phyloP scores from a whole-genome alignment of 164 flowering plant genomes.

The Sedum album region DNA sequence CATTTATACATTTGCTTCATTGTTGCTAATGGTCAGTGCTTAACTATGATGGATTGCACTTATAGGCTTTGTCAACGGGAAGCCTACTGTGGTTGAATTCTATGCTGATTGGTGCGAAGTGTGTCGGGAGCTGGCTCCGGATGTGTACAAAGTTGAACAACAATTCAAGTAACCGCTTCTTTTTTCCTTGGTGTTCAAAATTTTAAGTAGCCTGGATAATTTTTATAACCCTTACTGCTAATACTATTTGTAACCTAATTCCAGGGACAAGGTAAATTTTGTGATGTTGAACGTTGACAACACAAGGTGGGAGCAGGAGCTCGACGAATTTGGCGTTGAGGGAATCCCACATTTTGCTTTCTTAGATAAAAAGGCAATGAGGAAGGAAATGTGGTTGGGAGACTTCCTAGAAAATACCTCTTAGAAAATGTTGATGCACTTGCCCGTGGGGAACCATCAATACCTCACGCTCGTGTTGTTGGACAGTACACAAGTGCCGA shows the following conservation, averaged over 20 bases:
- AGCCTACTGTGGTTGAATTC: slow-evolving; percentile 95
- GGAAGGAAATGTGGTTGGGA: slow-evolving; percentile 90
- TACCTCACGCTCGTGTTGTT: slow-evolving; percentile 81
- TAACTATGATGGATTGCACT: slow-evolving; percentile 3
- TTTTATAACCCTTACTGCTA: background rate
- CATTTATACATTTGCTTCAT: background rate
- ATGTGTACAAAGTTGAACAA: slow-evolving; percentile 89
- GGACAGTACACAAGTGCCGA: slow-evolving; percentile 86
- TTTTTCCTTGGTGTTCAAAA: background rate
- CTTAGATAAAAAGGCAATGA: slow-evolving; percentile 83
- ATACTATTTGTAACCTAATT: background rate
- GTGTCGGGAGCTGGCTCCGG: slow-evolving; percentile 85
- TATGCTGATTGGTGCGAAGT: slow-evolving; percentile 85
- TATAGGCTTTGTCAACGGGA: slow-evolving; percentile 88
- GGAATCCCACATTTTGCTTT: slow-evolving; percentile 98
- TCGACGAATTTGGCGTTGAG: slow-evolving; percentile 97
- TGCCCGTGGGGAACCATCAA: slow-evolving; percentile 59
- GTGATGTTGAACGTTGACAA: slow-evolving; percentile 98
- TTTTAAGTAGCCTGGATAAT: no score
- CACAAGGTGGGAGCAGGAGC: slow-evolving; percentile 99
- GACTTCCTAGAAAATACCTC: slow-evolving; percentile 58
- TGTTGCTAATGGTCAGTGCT: background rate
- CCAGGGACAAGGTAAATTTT: slow-evolving; percentile 84
- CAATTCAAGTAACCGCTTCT: slow-evolving; percentile 57
- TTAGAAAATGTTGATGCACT: slow-evolving; percentile 82